Evolutionary conservation across 208 protist genomes (phyloP).

Genomic region (Wallacemonas sp.): DNA sequence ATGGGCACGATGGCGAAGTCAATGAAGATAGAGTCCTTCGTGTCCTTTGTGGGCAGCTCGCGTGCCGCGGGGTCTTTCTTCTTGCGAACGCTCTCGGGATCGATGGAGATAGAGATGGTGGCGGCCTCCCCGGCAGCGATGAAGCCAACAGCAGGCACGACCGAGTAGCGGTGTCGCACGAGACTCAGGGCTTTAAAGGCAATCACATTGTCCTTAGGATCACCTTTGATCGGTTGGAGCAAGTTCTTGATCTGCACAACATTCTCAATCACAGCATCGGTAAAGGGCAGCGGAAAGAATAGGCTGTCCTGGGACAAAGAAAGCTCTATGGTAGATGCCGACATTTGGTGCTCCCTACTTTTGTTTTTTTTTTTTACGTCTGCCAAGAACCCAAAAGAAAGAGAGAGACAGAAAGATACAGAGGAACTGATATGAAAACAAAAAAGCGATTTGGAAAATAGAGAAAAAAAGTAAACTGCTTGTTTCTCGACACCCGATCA

Average conservation of each 20-base stretch:
- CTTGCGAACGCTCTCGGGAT: slow-evolving; percentile 52
- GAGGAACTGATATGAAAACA: neutral
- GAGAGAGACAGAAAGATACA: neutral
- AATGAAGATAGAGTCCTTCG: slow-evolving; percentile 72
- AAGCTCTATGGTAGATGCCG: slow-evolving; percentile 25
- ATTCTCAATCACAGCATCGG: slow-evolving; percentile 75
- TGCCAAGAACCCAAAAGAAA: neutral
- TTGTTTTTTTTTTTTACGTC: neutral
- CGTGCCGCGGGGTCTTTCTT: slow-evolving; percentile 29
- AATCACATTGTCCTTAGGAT: slow-evolving; percentile 58
- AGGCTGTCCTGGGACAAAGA: slow-evolving; percentile 72
- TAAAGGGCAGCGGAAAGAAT: slow-evolving; percentile 81
- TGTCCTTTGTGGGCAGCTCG: slow-evolving; percentile 51
- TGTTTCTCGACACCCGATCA: too few relatives aligned
- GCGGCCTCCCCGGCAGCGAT: slow-evolving; percentile 53
- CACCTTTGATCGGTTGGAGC: slow-evolving; percentile 24
- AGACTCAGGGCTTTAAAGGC: slow-evolving; percentile 76
- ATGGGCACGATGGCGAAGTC: slow-evolving; percentile 68
- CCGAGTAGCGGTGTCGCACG: slow-evolving; percentile 69
- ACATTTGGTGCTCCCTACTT: slow-evolving; percentile 18
- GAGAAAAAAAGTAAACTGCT: too few relatives aligned
- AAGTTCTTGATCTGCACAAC: slow-evolving; percentile 68
- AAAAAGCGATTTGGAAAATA: neutral
- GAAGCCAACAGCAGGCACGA: slow-evolving; percentile 60
- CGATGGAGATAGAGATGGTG: slow-evolving; percentile 63